A percentile compares a stretch with the other conserved stretches of the same genome.
Conservation (phyloP, 768 basidiomycete genomes). For the Tricholoma flavovirens region DNA sequence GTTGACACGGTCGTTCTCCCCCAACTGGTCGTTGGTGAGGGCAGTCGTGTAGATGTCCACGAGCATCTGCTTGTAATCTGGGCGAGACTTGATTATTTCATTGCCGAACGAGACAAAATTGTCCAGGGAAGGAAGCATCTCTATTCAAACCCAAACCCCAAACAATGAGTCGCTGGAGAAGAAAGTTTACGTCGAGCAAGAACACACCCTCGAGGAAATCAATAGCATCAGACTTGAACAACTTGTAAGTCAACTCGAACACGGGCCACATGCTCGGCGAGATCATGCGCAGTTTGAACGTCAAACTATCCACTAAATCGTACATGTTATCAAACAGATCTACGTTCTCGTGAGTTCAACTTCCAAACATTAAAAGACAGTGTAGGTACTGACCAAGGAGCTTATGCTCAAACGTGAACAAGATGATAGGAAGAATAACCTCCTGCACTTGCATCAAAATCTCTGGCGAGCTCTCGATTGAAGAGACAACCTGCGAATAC, state of each 20-base stretch:
- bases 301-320: slow-evolving; percentile 78
- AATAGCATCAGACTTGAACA: slow-evolving; percentile 78
- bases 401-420: slow-evolving; percentile 71
- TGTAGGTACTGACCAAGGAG: slow-evolving; percentile 49
- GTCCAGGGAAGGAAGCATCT: slow-evolving; percentile 85
- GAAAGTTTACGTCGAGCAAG: background rate
- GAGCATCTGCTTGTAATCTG: slow-evolving; percentile 74
- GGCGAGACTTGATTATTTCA: slow-evolving; percentile 64
- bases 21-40: slow-evolving; percentile 64
- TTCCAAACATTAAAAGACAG: slow-evolving; percentile 16
- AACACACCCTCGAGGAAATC: slow-evolving; percentile 81
- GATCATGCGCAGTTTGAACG: slow-evolving; percentile 73
- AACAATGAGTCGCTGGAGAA: background rate
- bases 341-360: slow-evolving; percentile 18
- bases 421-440: slow-evolving; percentile 72
- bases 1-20: slow-evolving; percentile 79
- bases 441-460: slow-evolving; percentile 78
- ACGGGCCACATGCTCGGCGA: slow-evolving; percentile 84
- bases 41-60: slow-evolving; percentile 79
- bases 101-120: slow-evolving; percentile 85
- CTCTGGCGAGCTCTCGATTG: slow-evolving; percentile 67
- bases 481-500: slow-evolving; percentile 55
- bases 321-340: slow-evolving; percentile 87
- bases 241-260: slow-evolving; percentile 74
- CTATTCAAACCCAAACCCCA: slow-evolving; percentile 26